Evolutionary conservation across 1,139 yeast species (phyloP).

Genomic region (Geotrichum reessii): DNA sequence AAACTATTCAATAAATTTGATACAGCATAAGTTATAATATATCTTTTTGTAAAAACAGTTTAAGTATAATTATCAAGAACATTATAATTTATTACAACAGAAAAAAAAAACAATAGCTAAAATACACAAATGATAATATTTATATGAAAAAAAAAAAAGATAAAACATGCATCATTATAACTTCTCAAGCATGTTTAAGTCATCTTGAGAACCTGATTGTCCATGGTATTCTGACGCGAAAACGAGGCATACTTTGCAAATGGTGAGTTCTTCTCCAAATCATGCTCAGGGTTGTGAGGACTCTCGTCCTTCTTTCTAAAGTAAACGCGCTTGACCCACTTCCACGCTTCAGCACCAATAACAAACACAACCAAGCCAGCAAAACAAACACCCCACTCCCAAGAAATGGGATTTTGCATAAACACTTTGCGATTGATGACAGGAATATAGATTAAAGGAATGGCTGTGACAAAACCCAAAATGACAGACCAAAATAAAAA

Average conservation of each 20-base stretch:
- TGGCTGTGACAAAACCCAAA: conserved; percentile 63
- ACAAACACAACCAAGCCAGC: conserved; percentile 59
- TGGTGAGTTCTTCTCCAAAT: conserved; percentile 58
- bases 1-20: too few relatives aligned
- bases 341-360: conserved; percentile 59
- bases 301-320: conserved; percentile 37
- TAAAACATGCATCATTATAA: background rate
- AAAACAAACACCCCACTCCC: conserved; percentile 80
- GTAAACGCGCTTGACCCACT: conserved; percentile 58
- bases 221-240: conserved; percentile 44
- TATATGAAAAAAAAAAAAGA: background rate
- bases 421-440: conserved; percentile 77
- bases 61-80: background rate
- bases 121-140: background rate
- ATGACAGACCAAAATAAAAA: conserved; percentile 80
- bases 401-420: conserved; percentile 64
- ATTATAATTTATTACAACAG: background rate
- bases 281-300: conserved; percentile 55
- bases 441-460: conserved; percentile 84
- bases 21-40: too few relatives aligned
- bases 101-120: background rate
- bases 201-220: conserved; percentile 6
- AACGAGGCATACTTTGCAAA: conserved; percentile 58
- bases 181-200: background rate
- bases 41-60: too few relatives aligned